Evolutionary conservation across 2,329 filamentous ascomycete genomes (phyloP).

Genomic region (Zasmidium angulare): DNA sequence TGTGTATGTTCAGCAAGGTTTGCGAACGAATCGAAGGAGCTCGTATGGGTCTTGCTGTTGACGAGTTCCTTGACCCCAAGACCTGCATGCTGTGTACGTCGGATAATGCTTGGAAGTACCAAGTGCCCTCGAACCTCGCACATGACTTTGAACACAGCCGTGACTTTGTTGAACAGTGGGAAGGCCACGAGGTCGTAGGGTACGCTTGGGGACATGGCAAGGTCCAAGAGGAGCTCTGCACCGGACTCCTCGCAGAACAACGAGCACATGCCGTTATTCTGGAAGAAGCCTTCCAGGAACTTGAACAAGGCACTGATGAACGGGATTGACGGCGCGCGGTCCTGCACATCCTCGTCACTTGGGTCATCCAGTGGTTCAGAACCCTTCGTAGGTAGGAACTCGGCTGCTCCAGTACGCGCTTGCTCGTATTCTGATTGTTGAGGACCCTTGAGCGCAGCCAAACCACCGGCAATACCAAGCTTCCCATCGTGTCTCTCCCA

Average conservation of each 20-base stretch:
- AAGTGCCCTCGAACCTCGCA: slow-evolving; percentile 79
- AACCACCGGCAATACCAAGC: slow-evolving; percentile 47
- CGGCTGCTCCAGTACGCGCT: slow-evolving; percentile 5
- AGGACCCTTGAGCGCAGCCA: slow-evolving; percentile 16
- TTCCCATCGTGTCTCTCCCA: slow-evolving; percentile 49
- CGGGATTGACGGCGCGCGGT: slow-evolving; percentile 27
- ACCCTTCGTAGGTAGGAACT: slow-evolving; percentile 1
- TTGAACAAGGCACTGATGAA: slow-evolving; percentile 75
- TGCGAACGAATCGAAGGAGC: slow-evolving; percentile 22
- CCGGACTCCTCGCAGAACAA: slow-evolving; percentile 77
- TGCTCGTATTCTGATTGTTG: slow-evolving; percentile 5
- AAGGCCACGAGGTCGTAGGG: slow-evolving; percentile 70
- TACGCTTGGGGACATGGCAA: slow-evolving; percentile 78
- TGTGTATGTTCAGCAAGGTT: slow-evolving; percentile 15
- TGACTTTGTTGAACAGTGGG: slow-evolving; percentile 67
- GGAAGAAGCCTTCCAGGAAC: slow-evolving; percentile 76
- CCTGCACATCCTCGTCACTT: slow-evolving; percentile 43
- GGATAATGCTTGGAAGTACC: slow-evolving; percentile 76
- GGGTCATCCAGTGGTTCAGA: slow-evolving; percentile 25
- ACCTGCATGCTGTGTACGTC: slow-evolving; percentile 69
- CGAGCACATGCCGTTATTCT: slow-evolving; percentile 69
- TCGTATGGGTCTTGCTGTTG: slow-evolving; percentile 28
- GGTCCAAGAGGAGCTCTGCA: slow-evolving; percentile 78
- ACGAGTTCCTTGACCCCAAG: slow-evolving; percentile 68
- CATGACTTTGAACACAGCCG: slow-evolving; percentile 72